Evolutionary conservation across 139 green algal species (phyloP).

Genomic region (Gonium pectorale): DNA sequence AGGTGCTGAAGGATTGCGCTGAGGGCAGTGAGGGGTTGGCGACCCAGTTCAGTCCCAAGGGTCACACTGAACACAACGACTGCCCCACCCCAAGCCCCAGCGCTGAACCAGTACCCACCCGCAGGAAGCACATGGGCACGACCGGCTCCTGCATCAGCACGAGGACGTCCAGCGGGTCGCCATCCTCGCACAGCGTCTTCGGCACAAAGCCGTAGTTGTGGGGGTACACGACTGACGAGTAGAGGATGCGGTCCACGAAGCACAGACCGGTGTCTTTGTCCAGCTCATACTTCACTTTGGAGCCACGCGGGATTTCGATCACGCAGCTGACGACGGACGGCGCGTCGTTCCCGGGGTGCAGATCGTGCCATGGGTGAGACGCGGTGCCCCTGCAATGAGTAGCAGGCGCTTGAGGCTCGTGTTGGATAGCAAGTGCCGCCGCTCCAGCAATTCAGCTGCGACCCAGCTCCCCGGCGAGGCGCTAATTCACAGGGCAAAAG

Average conservation of each 20-base stretch:
- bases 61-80: too few relatives aligned
- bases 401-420: too few relatives aligned
- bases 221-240: conserved; percentile 95
- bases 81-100: too few relatives aligned
- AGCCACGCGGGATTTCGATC: conserved; percentile 93
- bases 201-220: conserved; percentile 97
- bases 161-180: conserved; percentile 94
- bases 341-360: conserved; percentile 80
- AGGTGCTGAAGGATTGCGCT: too few relatives aligned
- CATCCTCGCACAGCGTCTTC: conserved; percentile 95
- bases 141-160: conserved; percentile 95
- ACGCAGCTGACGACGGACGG: conserved; percentile 85
- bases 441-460: too few relatives aligned
- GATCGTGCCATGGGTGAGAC: conserved; percentile 82
- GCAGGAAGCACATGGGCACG: conserved; percentile 91
- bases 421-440: too few relatives aligned
- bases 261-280: conserved; percentile 88
- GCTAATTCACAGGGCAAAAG: too few relatives aligned
- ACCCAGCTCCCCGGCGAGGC: too few relatives aligned
- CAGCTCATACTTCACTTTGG: conserved; percentile 97
- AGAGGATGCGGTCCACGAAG: conserved; percentile 94
- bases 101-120: conserved; percentile 50
- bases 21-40: too few relatives aligned
- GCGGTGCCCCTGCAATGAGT: conserved; percentile 48
- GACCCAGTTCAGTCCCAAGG: too few relatives aligned